A percentile compares a stretch with the other conserved stretches of the same genome.
Evolutionary conservation across 2,329 filamentous ascomycete species (phyloP).

Genomic region (Fusarium devonianum): DNA sequence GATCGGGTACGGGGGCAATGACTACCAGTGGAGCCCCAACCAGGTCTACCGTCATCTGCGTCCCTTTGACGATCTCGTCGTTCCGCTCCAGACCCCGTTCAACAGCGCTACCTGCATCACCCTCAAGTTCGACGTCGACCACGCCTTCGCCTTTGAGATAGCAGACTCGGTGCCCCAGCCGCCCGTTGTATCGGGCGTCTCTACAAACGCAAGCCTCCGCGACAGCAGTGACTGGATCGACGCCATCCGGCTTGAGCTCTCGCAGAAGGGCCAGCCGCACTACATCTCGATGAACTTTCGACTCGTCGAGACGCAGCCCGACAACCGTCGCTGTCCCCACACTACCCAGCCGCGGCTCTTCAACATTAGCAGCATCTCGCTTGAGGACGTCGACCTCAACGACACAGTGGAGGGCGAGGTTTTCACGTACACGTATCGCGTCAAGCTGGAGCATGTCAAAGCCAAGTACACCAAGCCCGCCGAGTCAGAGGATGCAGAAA

Average conservation of each 20-base stretch:
- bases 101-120: constrained; percentile 19
- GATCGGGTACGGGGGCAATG: constrained; percentile 16
- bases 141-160: background rate
- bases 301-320: constrained; percentile 18
- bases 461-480: background rate
- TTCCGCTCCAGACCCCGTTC: constrained; percentile 7
- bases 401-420: background rate
- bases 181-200: background rate
- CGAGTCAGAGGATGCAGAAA: too few relatives aligned
- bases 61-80: constrained; percentile 4
- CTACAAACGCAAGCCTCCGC: background rate
- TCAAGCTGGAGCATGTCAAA: constrained; percentile 17
- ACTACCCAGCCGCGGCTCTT: constrained; percentile 18
- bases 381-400: background rate
- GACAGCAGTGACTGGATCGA: constrained; percentile 17
- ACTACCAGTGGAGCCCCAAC: constrained; percentile 2
- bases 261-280: constrained; percentile 11
- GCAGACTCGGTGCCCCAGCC: background rate
- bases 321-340: background rate
- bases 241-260: constrained; percentile 28
- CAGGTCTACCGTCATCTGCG: constrained; percentile 10
- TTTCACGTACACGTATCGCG: constrained; percentile 10
- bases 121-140: constrained; percentile 13
- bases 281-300: constrained; percentile 30
- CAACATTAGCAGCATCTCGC: constrained; percentile 11